Conservation (phyloP, 495 filamentous ascomycete species). For the Chaetomium fimeti region DNA sequence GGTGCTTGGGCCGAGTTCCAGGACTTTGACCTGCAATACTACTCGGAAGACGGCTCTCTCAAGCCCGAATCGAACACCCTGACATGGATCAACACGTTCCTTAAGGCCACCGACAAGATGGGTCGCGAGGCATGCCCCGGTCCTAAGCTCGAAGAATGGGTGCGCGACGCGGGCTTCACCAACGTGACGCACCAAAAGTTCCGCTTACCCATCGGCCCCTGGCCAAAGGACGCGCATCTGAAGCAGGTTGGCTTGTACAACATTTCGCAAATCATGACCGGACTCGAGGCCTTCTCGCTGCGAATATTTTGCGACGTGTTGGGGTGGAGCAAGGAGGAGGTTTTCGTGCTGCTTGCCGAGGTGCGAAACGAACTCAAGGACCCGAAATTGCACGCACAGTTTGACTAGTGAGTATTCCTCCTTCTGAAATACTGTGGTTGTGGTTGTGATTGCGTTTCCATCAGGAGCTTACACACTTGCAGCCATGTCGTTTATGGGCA, state of each 20-base stretch:
- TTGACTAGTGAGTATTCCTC: constrained; percentile 18
- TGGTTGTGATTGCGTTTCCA: not conserved
- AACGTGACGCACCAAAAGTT: constrained; percentile 36
- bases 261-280: constrained; percentile 30
- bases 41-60: constrained; percentile 38
- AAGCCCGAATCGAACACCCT: constrained; percentile 27
- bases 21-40: constrained; percentile 40
- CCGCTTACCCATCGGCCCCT: constrained; percentile 40
- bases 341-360: constrained; percentile 27
- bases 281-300: constrained; percentile 29
- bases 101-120: constrained; percentile 26
- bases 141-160: constrained; percentile 24
- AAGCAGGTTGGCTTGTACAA: constrained; percentile 46
- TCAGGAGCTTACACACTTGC: not conserved
- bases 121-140: constrained; percentile 23
- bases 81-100: constrained; percentile 35
- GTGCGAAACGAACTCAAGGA: constrained; percentile 29
- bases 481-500: constrained; percentile 20
- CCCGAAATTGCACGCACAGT: constrained; percentile 13
- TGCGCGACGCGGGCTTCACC: constrained; percentile 36
- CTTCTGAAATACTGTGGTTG: not conserved
- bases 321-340: constrained; percentile 30
- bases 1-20: constrained; percentile 52
- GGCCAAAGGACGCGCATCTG: constrained; percentile 45
- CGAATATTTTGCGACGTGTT: constrained; percentile 29